Percentiles rank a stretch among this genome's conserved stretches.
Evolutionary conservation across 495 filamentous ascomycete species (phyloP).

Genomic region (Cercophora newfieldiana): DNA sequence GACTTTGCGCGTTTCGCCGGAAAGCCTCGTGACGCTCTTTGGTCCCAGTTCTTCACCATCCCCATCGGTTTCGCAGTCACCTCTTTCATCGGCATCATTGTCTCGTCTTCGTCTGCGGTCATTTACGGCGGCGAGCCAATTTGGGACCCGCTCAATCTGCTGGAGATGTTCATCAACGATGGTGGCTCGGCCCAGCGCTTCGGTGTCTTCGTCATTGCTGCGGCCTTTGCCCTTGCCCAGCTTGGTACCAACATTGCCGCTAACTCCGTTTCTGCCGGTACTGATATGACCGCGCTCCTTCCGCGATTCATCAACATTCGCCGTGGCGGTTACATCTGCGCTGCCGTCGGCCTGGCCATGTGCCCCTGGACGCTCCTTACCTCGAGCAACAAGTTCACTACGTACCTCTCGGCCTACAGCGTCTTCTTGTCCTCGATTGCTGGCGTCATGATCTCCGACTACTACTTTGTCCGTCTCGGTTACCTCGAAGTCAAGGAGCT

Average conservation of each 20-base stretch:
- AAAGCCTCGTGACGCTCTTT: conserved; percentile 80
- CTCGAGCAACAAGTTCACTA: conserved; percentile 84
- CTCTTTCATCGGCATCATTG: conserved; percentile 91
- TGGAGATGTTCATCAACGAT: conserved; percentile 70
- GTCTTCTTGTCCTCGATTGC: conserved; percentile 93
- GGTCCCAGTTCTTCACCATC: conserved; percentile 86
- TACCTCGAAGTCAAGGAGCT: conserved; percentile 78
- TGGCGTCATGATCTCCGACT: conserved; percentile 86
- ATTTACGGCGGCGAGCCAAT: conserved; percentile 73
- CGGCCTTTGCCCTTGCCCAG: conserved; percentile 83
- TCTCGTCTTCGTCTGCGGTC: conserved; percentile 79
- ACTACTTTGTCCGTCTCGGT: conserved; percentile 83
- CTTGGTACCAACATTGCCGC: conserved; percentile 92
- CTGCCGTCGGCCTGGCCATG: conserved; percentile 79
- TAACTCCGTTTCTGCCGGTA: conserved; percentile 86
- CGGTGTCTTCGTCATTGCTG: conserved; percentile 83
- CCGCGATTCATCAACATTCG: conserved; percentile 87
- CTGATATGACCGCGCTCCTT: conserved; percentile 87
- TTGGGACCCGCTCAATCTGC: conserved; percentile 83
- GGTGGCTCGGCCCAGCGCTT: conserved; percentile 76
- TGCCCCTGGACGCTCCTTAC: conserved; percentile 85
- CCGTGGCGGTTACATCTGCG: conserved; percentile 88
- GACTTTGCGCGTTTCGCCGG: conserved; percentile 87
- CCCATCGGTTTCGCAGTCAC: conserved; percentile 85
- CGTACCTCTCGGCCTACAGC: conserved; percentile 91